Conservation (phyloP, 225 moss, liverwort and hornwort species). For the Pleurozium schreberi region DNA sequence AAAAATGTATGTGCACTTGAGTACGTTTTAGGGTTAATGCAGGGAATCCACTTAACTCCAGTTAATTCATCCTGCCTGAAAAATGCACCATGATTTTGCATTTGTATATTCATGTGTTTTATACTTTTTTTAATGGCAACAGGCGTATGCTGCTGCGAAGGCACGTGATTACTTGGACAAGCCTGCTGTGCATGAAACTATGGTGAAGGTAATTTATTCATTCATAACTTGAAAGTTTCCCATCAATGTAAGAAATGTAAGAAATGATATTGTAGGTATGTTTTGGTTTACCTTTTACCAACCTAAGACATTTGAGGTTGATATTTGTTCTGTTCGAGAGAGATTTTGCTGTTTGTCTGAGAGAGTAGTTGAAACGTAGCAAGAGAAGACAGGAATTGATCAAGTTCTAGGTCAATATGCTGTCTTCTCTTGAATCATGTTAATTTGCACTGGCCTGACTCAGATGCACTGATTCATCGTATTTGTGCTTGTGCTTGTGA, state of each 20-base stretch:
- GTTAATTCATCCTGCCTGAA: neutral
- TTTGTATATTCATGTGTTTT: neutral
- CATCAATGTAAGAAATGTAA: neutral
- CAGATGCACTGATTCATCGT: neutral
- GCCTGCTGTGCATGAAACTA: slow-evolving; percentile 97
- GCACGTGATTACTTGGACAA: slow-evolving; percentile 85
- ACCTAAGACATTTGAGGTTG: neutral
- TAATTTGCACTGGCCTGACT: neutral
- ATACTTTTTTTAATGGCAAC: neutral
- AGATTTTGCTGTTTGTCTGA: neutral
- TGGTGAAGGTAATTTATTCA: slow-evolving; percentile 67
- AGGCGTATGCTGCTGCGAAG: slow-evolving; percentile 89
- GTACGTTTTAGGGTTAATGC: neutral
- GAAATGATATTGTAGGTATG: neutral
- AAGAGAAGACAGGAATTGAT: neutral
- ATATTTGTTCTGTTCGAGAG: neutral
- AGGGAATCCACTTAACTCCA: neutral
- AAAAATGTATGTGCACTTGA: neutral
- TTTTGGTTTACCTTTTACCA: neutral
- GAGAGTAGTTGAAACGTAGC: neutral
- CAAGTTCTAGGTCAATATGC: neutral
- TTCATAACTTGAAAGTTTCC: neutral
- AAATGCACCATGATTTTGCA: neutral
- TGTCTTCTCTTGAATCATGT: neutral
- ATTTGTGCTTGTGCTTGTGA: neutral